phyloP scores from a whole-genome alignment of 441 rosid species.

The Theobroma grandiflorum region DNA sequence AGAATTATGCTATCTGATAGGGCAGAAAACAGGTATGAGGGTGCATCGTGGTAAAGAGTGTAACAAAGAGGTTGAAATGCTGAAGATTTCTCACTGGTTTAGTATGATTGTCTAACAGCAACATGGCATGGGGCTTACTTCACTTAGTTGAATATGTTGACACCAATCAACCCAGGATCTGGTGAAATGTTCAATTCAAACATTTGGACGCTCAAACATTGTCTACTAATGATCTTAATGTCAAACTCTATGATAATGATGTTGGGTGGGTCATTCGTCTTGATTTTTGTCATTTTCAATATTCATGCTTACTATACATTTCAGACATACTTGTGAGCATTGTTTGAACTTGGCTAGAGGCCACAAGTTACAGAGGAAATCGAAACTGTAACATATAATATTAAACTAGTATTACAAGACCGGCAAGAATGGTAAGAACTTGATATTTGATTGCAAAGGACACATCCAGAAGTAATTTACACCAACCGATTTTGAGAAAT shows the following conservation, averaged over 20 bases:
- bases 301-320: no score
- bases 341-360: not conserved
- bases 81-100: slow-evolving; percentile 8
- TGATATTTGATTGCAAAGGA: no score
- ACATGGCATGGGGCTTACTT: not conserved
- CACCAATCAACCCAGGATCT: not conserved
- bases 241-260: not conserved
- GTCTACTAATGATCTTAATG: not conserved
- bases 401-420: not conserved
- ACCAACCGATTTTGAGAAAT: not conserved
- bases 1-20: slow-evolving; percentile 34
- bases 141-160: not conserved
- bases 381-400: not conserved
- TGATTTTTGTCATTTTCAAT: no score
- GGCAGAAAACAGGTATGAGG: slow-evolving; percentile 71
- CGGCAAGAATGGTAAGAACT: no score
- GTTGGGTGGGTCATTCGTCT: not conserved
- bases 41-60: slow-evolving; percentile 16
- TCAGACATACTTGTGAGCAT: not conserved
- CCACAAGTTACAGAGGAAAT: not conserved
- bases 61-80: slow-evolving; percentile 7
- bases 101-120: not conserved
- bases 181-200: not conserved
- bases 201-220: not conserved
- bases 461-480: no score